Percentiles rank a stretch among this genome's conserved stretches.
These are phyloP conservation scores for Vigna unguiculata DNA, from an alignment of 306 rosid genomes.

Conservation along the genomic window DNA sequence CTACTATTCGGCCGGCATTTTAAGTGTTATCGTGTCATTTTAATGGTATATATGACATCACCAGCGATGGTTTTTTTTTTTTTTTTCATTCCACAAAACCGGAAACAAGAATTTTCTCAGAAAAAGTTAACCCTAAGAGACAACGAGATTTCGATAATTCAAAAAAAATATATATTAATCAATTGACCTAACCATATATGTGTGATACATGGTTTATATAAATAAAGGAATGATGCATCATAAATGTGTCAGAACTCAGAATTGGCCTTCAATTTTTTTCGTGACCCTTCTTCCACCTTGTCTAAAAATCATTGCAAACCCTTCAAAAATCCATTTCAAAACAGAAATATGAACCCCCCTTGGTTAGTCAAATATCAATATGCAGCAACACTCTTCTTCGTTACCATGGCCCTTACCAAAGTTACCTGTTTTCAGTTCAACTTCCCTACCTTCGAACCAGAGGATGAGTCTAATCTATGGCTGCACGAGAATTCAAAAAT, in stretches of 20 bases:
- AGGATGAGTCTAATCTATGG: neutral
- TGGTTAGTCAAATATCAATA: constrained; percentile 18
- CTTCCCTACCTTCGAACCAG: constrained; percentile 38
- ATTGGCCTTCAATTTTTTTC: constrained; percentile 14
- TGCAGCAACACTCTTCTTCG: constrained; percentile 35
- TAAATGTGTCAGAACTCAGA: constrained; percentile 17
- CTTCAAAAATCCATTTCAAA: neutral
- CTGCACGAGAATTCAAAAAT: constrained; percentile 29
- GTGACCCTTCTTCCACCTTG: neutral
- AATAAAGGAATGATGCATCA: neutral
- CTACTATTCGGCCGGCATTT: neutral
- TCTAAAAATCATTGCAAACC: neutral
- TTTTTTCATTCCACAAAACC: neutral
- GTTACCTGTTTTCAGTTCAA: constrained; percentile 42
- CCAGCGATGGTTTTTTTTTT: no score
- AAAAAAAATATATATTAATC: neutral
- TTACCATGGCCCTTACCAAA: constrained; percentile 17
- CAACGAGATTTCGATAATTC: neutral
- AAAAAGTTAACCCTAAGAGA: neutral
- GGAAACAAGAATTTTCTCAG: neutral
- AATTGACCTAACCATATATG: neutral
- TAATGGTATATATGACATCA: neutral
- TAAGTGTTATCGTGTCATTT: neutral
- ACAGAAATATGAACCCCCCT: constrained; percentile 8
- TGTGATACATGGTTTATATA: neutral